Conservation (phyloP, 2,329 filamentous ascomycete genomes). For the Pseudogymnoascus sp. region DNA sequence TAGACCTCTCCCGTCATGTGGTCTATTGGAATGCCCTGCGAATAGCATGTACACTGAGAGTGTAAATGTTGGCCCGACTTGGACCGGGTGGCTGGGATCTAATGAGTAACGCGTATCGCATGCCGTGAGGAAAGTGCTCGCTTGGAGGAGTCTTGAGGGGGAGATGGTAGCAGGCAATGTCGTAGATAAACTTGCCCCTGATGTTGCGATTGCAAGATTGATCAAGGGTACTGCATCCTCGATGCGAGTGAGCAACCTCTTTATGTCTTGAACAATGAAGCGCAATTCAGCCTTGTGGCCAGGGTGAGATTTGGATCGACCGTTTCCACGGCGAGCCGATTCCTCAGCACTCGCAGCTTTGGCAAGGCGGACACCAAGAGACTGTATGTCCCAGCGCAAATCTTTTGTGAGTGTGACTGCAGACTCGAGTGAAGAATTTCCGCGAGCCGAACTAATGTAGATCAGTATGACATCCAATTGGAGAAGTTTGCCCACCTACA, state of each 20-base stretch:
- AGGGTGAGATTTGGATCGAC: slow-evolving; percentile 41
- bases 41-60: slow-evolving; percentile 95
- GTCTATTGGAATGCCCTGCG: slow-evolving; percentile 58
- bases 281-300: slow-evolving; percentile 58
- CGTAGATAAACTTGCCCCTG: slow-evolving; percentile 77
- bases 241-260: slow-evolving; percentile 65
- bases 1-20: slow-evolving; percentile 24
- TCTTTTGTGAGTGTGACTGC: slow-evolving; percentile 76
- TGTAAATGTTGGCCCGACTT: slow-evolving; percentile 80
- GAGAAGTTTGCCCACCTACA: slow-evolving; percentile 53
- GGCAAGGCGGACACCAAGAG: slow-evolving; percentile 67
- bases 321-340: slow-evolving; percentile 35
- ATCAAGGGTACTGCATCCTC: slow-evolving; percentile 88
- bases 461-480: slow-evolving; percentile 28
- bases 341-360: slow-evolving; percentile 60
- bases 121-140: slow-evolving; percentile 81
- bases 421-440: slow-evolving; percentile 76
- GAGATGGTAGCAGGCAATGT: slow-evolving; percentile 76
- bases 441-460: slow-evolving; percentile 51
- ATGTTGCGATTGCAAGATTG: slow-evolving; percentile 89
- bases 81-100: slow-evolving; percentile 55
- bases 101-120: slow-evolving; percentile 77
- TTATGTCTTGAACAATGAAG: slow-evolving; percentile 67
- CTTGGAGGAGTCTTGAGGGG: slow-evolving; percentile 82
- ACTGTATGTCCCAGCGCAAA: slow-evolving; percentile 74